Conservation (phyloP, 1,284 basidiomycete species). For the Sanghuangporus baumii region DNA sequence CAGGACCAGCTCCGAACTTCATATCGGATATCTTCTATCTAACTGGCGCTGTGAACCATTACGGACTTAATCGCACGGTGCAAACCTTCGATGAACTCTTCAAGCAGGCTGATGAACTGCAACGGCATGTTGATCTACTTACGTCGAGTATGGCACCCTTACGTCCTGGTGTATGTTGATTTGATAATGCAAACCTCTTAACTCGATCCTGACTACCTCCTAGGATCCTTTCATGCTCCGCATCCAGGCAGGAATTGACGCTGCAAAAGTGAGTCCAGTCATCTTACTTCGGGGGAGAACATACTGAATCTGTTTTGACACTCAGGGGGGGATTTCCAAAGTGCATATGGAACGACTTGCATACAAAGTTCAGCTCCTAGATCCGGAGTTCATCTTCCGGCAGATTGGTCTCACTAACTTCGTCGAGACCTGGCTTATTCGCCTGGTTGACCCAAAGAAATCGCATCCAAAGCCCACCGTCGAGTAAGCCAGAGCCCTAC, state of each 20-base stretch:
- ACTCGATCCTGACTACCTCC: neutral
- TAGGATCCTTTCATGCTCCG: conserved; percentile 67
- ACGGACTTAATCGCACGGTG: conserved; percentile 79
- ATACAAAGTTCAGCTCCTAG: conserved; percentile 81
- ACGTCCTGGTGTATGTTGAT: conserved; percentile 66
- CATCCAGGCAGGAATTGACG: conserved; percentile 60
- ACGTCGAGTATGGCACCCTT: conserved; percentile 71
- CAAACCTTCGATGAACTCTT: conserved; percentile 64
- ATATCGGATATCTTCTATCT: conserved; percentile 96
- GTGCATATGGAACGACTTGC: conserved; percentile 69
- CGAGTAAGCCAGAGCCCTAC: conserved; percentile 44
- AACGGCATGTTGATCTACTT: conserved; percentile 61
- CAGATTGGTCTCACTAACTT: conserved; percentile 85
- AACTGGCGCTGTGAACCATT: conserved; percentile 78
- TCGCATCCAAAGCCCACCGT: conserved; percentile 68
- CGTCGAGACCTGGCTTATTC: conserved; percentile 91
- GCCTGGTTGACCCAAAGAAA: conserved; percentile 83
- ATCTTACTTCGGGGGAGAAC: neutral
- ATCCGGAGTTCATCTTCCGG: conserved; percentile 79
- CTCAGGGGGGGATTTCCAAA: conserved; percentile 62
- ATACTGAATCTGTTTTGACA: neutral
- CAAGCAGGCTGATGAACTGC: conserved; percentile 73
- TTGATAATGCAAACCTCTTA: conserved; percentile 12
- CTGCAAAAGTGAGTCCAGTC: conserved; percentile 52
- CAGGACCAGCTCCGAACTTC: conserved; percentile 73